phyloP scores from a whole-genome alignment of 495 filamentous ascomycete species.

The Trichoderma orchidacearum region DNA sequence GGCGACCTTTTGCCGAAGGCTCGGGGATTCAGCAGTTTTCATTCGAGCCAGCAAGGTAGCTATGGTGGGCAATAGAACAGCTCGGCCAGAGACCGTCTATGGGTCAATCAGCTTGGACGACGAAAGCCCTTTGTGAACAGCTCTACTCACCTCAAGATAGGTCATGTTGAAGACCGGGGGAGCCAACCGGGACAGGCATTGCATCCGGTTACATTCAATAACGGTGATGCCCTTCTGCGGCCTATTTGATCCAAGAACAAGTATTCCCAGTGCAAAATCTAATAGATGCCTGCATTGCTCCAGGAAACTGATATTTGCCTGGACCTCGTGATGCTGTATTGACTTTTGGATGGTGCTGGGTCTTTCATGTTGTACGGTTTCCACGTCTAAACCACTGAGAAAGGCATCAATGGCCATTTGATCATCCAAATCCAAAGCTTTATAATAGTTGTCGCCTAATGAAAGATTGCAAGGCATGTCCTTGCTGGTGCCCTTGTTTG shows the following conservation, averaged over 20 bases:
- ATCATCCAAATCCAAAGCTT: not conserved
- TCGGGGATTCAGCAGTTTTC: not conserved
- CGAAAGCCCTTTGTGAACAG: no score
- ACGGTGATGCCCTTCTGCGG: not conserved
- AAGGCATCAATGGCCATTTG: not conserved
- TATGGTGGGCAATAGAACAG: not conserved
- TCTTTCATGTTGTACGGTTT: not conserved
- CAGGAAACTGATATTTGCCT: not conserved
- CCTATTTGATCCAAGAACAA: not conserved
- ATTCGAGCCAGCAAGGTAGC: constrained; percentile 1
- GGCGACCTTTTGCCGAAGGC: not conserved
- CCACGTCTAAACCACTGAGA: not conserved
- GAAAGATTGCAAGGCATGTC: not conserved
- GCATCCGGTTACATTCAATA: not conserved
- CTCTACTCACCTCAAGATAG: not conserved
- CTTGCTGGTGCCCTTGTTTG: not conserved
- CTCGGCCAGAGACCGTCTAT: not conserved
- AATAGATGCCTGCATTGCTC: not conserved
- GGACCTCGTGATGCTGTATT: not conserved
- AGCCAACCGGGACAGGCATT: not conserved
- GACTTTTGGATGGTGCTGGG: not conserved
- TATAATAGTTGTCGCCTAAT: not conserved
- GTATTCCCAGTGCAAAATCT: not conserved
- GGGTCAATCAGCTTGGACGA: not conserved
- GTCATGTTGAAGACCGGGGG: not conserved